Evolutionary conservation across 352 stramenopile species (phyloP).

Genomic region (Phytophthora cactorum): DNA sequence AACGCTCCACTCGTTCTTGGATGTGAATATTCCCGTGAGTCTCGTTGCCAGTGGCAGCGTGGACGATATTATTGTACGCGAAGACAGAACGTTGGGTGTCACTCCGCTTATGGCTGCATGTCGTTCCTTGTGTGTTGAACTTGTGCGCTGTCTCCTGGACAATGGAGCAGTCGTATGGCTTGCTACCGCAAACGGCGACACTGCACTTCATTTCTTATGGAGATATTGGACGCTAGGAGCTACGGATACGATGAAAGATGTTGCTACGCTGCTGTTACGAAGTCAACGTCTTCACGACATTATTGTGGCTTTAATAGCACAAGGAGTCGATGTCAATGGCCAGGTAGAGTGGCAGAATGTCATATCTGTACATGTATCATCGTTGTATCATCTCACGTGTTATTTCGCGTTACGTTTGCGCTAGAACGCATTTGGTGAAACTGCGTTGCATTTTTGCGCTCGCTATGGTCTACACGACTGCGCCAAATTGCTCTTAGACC

Average conservation of each 20-base stretch:
- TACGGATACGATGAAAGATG: conserved; percentile 38
- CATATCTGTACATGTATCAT: background rate
- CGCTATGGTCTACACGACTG: conserved; percentile 61
- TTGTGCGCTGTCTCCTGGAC: conserved; percentile 56
- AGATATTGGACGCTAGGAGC: conserved; percentile 38
- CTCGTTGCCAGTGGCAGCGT: conserved; percentile 2
- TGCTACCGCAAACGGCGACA: conserved; percentile 69
- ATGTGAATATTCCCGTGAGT: conserved; percentile 68
- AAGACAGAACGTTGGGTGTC: conserved; percentile 44
- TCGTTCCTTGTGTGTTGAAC: conserved; percentile 48
- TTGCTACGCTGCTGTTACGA: conserved; percentile 36
- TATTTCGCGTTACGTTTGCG: background rate
- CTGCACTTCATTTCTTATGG: conserved; percentile 72
- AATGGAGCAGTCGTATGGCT: conserved; percentile 58
- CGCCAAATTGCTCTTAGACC: conserved; percentile 55
- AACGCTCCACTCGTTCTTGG: conserved; percentile 62
- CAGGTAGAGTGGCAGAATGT: conserved; percentile 41
- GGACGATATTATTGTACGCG: conserved; percentile 14
- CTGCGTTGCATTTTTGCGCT: conserved; percentile 59
- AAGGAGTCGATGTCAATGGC: conserved; percentile 52
- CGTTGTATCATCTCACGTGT: background rate
- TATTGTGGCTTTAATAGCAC: conserved; percentile 41
- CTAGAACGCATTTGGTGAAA: conserved; percentile 75
- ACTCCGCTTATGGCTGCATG: conserved; percentile 81
- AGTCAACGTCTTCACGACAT: conserved; percentile 49